Evolutionary conservation across 2,329 filamentous ascomycete genomes (phyloP), one percentile per base, ranked within the genome.

Genomic region (Calonectria leucothoes): DNA sequence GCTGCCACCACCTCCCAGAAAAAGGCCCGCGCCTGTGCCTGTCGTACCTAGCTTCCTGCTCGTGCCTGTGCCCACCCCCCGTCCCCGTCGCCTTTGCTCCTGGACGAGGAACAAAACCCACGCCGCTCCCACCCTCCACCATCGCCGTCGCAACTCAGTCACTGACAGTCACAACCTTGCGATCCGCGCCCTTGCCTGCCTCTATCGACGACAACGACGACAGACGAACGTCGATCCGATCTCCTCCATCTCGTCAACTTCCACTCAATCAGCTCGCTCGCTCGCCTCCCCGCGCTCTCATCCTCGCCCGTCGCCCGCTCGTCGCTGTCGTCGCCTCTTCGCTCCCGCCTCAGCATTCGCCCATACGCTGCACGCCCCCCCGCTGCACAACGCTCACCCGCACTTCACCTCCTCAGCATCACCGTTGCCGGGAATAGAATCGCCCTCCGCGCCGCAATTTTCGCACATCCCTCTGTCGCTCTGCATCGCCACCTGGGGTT

Each of bases 51-150:
- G 61, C n/a, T 48, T 29, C 31, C 42, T 55, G 27, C 23, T 45
- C n/a, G 49, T 39, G 33, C 65, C 65, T 55, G 65, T 67, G 48
- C 6, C 10, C 6, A n/a, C n/a, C n/a, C n/a, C n/a, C n/a, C n/a
- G n/a, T n/a, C 51, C 35, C 65, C 51, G 48, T 39, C 27, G 27
- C n/a, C 14, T 57, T 23, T 39, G 29, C 23, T 55, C 48, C 52
- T 61, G 37, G n/a, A 39, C 33, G n/a, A 52, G 52, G 67, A 69
- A 69, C 67, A 63, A 69, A 69, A 69, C 67, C 55, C 67, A 69
- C 55, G 55, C 67, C 25, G 42, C 51, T 51, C 67, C 67, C 67
- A 69, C 67, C 67, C 55, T 52, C 57, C 67, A 63, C 45, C 57
- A 63, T 52, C 57, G 37, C 57, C 33, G 67, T 52, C 55, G 35